A percentile compares a stretch with the other conserved stretches of the same genome.
Conservation (phyloP, 1,284 basidiomycete genomes). For the Ustilago shanxiensis region DNA sequence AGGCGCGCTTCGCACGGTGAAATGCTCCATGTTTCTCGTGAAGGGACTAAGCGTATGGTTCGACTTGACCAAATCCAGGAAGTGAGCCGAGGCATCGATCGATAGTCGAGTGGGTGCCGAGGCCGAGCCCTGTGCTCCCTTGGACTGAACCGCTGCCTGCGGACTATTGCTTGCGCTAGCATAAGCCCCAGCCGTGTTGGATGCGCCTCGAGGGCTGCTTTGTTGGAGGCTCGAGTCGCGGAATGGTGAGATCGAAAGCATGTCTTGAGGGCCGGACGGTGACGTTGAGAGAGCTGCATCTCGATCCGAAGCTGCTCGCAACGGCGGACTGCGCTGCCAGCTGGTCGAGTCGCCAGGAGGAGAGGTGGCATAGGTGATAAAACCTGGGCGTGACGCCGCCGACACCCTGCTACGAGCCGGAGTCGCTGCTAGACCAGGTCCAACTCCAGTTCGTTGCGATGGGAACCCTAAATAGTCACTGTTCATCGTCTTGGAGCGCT, state of each 20-base stretch:
- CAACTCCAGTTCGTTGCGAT: slow-evolving; percentile 20
- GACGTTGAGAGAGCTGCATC: slow-evolving; percentile 32
- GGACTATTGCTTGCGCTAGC: slow-evolving; percentile 43
- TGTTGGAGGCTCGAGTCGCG: slow-evolving; percentile 41
- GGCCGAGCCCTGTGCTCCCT: slow-evolving; percentile 19
- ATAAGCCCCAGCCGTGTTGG: slow-evolving; percentile 17
- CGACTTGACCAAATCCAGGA: slow-evolving; percentile 62
- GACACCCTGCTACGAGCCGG: slow-evolving; percentile 26
- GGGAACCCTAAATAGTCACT: slow-evolving; percentile 23
- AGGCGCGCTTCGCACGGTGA: slow-evolving; percentile 63
- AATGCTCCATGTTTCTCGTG: slow-evolving; percentile 62
- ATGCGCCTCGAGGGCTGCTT: slow-evolving; percentile 25
- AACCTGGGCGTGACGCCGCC: slow-evolving; percentile 31
- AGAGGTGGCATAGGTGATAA: slow-evolving; percentile 39
- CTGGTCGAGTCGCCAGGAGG: slow-evolving; percentile 25
- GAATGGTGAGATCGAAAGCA: slow-evolving; percentile 48
- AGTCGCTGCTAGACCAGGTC: slow-evolving; percentile 30
- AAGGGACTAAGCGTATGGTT: slow-evolving; percentile 67
- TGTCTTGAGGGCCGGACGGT: slow-evolving; percentile 31
- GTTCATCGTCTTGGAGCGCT: slow-evolving; percentile 36
- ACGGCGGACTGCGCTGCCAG: slow-evolving; percentile 39
- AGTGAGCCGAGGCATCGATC: slow-evolving; percentile 58
- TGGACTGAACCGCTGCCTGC: slow-evolving; percentile 16
- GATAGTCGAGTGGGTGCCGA: slow-evolving; percentile 31
- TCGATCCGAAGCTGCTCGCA: slow-evolving; percentile 16